These are phyloP conservation scores for Ustilago trichophora DNA, from an alignment of 1,284 basidiomycete genomes.

Conservation along the genomic window DNA sequence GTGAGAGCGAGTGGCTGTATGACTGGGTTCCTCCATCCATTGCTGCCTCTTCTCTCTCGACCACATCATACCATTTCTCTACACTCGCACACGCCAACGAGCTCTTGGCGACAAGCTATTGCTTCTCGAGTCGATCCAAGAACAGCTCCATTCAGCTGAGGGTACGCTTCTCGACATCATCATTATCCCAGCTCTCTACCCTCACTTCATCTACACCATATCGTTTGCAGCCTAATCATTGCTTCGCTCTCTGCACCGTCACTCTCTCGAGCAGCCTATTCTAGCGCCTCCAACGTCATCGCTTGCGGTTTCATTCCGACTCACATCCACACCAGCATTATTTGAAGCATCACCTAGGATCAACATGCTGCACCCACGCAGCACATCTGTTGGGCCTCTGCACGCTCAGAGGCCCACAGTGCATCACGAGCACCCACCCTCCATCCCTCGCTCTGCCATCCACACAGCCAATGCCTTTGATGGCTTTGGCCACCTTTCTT, in stretches of 20 bases:
- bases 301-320: too few species aligned
- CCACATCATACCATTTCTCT: background rate
- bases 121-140: slow-evolving; percentile 3
- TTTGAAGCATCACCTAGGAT: background rate
- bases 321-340: background rate
- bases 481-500: background rate
- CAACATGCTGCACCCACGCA: slow-evolving; percentile 15
- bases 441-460: slow-evolving; percentile 12
- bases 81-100: too few species aligned
- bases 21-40: too few species aligned
- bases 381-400: background rate
- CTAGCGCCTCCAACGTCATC: too few species aligned
- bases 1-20: too few species aligned
- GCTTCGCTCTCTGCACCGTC: too few species aligned
- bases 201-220: background rate
- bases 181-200: background rate
- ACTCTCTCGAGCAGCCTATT: too few species aligned
- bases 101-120: too few species aligned
- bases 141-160: slow-evolving; percentile 36
- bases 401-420: slow-evolving; percentile 12
- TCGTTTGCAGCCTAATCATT: too few species aligned
- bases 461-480: background rate
- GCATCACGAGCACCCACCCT: slow-evolving; percentile 26
- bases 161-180: background rate
- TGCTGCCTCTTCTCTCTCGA: too few species aligned